Evolutionary conservation across 2,329 filamentous ascomycete genomes (phyloP).

Genomic region (Blastomyces emzantsi): DNA sequence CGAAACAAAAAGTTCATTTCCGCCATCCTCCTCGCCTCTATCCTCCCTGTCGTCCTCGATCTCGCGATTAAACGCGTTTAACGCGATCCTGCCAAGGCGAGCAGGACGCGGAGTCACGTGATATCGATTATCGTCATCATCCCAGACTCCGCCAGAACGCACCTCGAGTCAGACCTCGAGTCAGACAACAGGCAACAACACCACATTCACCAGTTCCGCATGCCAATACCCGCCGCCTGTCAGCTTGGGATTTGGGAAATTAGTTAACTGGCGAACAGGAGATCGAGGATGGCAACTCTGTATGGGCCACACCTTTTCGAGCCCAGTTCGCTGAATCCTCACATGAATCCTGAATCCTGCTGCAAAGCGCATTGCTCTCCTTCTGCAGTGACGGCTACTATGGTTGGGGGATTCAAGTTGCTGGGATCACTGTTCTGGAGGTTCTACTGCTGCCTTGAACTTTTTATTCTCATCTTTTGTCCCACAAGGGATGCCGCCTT

Average conservation of each 20-base stretch:
- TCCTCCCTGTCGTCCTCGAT: neutral
- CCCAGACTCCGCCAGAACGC: neutral
- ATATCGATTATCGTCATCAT: neutral
- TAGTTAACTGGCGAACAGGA: neutral
- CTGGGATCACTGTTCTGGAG: neutral
- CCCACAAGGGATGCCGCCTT: neutral
- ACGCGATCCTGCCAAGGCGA: slow-evolving; percentile 4
- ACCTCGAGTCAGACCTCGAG: neutral
- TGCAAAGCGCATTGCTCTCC: neutral
- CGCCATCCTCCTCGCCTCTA: neutral
- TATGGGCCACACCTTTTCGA: neutral
- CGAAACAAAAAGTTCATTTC: neutral
- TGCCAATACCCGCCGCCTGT: neutral
- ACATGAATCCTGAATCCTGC: neutral
- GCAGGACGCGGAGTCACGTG: slow-evolving; percentile 6
- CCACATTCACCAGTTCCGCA: neutral
- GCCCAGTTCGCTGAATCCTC: neutral
- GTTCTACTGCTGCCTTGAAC: neutral
- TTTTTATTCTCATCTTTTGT: neutral
- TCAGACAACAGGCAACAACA: neutral
- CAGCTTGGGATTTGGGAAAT: neutral
- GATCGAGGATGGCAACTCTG: neutral
- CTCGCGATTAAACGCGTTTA: slow-evolving; percentile 8
- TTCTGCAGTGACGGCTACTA: neutral
- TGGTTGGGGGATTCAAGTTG: neutral